Conservation (phyloP, 768 basidiomycete species). For the Hypholoma fasciculare region DNA sequence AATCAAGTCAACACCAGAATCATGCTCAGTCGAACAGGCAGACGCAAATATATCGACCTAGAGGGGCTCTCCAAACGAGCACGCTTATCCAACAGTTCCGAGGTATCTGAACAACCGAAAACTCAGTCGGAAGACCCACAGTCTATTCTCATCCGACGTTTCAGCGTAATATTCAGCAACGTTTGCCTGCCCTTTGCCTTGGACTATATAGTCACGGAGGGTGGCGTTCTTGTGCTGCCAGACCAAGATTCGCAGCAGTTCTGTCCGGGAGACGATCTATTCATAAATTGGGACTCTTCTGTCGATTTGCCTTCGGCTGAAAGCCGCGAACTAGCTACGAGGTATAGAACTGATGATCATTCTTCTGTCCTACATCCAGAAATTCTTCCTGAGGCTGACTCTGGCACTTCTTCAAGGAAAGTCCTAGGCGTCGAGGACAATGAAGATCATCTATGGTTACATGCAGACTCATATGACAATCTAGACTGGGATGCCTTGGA, state of each 20-base stretch:
- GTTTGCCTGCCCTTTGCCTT: conserved; percentile 54
- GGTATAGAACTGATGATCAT: no score
- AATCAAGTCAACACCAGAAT: conserved; percentile 88
- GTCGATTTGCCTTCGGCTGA: neutral
- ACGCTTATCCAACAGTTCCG: conserved; percentile 9
- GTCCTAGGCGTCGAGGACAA: conserved; percentile 19
- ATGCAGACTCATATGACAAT: conserved; percentile 41
- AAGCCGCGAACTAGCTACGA: neutral
- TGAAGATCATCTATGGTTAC: conserved; percentile 43
- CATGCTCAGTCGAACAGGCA: conserved; percentile 76
- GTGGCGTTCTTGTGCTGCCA: conserved; percentile 46
- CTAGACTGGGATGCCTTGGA: conserved; percentile 30
- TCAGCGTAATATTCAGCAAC: conserved; percentile 80
- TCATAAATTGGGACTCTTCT: conserved; percentile 1
- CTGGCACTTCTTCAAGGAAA: neutral
- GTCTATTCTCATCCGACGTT: conserved; percentile 60
- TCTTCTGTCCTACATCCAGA: no score
- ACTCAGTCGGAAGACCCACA: conserved; percentile 31
- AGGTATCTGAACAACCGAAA: neutral
- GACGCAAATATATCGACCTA: conserved; percentile 56
- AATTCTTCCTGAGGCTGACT: neutral
- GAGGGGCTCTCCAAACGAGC: conserved; percentile 26
- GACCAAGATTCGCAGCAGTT: conserved; percentile 2
- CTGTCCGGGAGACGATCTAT: neutral
- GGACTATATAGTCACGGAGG: conserved; percentile 72